Conservation (phyloP, 2,329 filamentous ascomycete genomes). For the Xylariaceae sp. region DNA sequence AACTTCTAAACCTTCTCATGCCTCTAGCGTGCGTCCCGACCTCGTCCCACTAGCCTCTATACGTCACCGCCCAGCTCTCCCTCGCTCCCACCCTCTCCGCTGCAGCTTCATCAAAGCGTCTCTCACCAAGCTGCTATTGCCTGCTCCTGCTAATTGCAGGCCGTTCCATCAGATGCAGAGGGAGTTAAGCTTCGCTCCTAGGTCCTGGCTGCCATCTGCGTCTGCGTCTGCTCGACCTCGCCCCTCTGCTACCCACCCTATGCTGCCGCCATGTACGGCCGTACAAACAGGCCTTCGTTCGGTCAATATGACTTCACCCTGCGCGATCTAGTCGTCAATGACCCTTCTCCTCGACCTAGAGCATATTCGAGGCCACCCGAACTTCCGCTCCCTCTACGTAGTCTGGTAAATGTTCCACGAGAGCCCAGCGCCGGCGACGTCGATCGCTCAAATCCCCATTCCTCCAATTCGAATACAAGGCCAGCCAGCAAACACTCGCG, state of each 20-base stretch:
- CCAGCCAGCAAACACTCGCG: conserved; percentile 47
- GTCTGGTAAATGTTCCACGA: conserved; percentile 24
- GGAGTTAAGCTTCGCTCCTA: conserved; percentile 6
- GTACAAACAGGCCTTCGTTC: conserved; percentile 26
- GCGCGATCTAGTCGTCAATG: conserved; percentile 21
- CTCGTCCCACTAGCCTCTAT: not conserved
- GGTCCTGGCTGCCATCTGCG: conserved; percentile 14
- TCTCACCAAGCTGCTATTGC: not conserved
- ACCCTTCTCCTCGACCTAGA: conserved; percentile 22
- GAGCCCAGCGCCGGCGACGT: conserved; percentile 43
- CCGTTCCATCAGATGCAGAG: conserved; percentile 12
- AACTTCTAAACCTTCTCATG: no score
- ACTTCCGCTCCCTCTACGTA: conserved; percentile 18
- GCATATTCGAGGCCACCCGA: conserved; percentile 26
- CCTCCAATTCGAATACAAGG: conserved; percentile 23
- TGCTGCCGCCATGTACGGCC: conserved; percentile 23
- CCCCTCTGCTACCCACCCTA: conserved; percentile 5
- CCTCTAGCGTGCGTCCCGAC: no score
- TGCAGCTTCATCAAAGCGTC: no score
- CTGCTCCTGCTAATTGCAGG: not conserved
- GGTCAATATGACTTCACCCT: conserved; percentile 28
- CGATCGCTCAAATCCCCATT: not conserved
- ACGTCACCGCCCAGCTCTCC: not conserved
- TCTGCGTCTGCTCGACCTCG: no score
- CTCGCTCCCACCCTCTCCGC: not conserved